Percentiles rank a stretch among this genome's conserved stretches.
Evolutionary conservation across 108 stramenopile genomes (phyloP).

Genomic region (Pseudonitzschia multistriata): DNA sequence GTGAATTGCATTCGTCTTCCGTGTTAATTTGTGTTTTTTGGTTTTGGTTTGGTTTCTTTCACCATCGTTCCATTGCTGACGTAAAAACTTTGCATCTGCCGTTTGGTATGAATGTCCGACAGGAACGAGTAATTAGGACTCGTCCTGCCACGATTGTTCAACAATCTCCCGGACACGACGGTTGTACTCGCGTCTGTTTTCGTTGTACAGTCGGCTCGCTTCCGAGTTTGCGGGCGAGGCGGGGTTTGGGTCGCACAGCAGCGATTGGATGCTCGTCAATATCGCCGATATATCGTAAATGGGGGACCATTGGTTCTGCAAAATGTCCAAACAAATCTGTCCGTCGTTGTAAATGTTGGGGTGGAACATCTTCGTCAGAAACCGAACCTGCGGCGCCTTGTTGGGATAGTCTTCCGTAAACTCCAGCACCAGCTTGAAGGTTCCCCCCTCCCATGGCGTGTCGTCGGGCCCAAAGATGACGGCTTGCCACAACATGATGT

Average conservation of each 20-base stretch:
- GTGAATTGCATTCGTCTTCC: neutral
- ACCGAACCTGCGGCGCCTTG: conserved; percentile 96
- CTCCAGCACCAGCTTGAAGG: conserved; percentile 94
- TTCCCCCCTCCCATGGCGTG: conserved; percentile 99
- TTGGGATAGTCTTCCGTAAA: conserved; percentile 99
- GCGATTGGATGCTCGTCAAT: conserved; percentile 97
- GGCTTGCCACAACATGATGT: conserved; percentile 96
- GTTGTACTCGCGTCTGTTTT: conserved; percentile 98
- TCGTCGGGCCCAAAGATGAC: conserved; percentile 99
- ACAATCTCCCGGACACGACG: conserved; percentile 97
- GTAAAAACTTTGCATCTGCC: too few species aligned
- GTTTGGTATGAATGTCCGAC: too few species aligned
- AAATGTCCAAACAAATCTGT: conserved; percentile 97
- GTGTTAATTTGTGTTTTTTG: neutral
- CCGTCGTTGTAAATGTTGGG: conserved; percentile 99
- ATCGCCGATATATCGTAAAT: conserved; percentile 99
- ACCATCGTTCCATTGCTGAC: too few species aligned
- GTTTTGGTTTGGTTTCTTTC: neutral
- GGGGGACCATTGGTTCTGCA: conserved; percentile 99
- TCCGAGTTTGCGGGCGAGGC: conserved; percentile 95
- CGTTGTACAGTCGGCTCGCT: conserved; percentile 95
- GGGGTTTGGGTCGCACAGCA: conserved; percentile 99
- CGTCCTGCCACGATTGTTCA: conserved; percentile 91
- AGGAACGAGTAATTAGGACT: too few species aligned
- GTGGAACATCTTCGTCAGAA: conserved; percentile 99